Base-by-base conservation (phyloP, 306 rosid genomes). In the Glycine soja region DNA sequence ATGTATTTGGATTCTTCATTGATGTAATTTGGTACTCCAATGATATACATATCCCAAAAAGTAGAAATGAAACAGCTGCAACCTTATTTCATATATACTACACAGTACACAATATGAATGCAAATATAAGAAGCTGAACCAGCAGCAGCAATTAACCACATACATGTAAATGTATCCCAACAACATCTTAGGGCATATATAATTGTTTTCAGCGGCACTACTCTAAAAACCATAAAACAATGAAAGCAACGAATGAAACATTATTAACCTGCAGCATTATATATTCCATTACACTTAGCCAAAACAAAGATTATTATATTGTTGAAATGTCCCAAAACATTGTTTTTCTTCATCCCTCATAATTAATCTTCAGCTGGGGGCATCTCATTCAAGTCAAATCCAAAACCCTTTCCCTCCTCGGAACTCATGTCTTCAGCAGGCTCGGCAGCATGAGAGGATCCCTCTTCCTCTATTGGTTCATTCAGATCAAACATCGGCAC, bases 401-500 rank as follows among this genome's bases (percentile, higher is more conserved):
- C 15, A 1, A 11, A 16, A 3, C 3, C 18, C 8, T 2, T 45
- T 12, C 46, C 70, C 57, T 59, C 70, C 11, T 24, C 30, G 12
- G 8, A 1, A 24, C 30, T 24, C 2, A 24, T 24, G 30, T 24
- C 30, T 24, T 24, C 30, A 24, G 2, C 2, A 24, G 30, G 30
- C 30, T 24, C 30, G 30, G 2, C 30, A 24, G 2, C 30, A 24
- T 24, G 30, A 24, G 2, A 24, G 30, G 30, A 24, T 24, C 30
- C 30, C 2, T 24, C 30, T 24, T 24, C 30, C 30, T 24, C 30
- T 24, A 24, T 24, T 4, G 81, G 53, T 8, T 48, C n/a, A 14
- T 86, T 86, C 58, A 82, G 16, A 36, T 78, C 84, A 45, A 81
- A 15, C 1, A 9, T 38, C 8, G 43, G 11, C 32, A 54, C 38